Conservation (phyloP, 139 green algal species). For the Coccomyxa sp. region DNA sequence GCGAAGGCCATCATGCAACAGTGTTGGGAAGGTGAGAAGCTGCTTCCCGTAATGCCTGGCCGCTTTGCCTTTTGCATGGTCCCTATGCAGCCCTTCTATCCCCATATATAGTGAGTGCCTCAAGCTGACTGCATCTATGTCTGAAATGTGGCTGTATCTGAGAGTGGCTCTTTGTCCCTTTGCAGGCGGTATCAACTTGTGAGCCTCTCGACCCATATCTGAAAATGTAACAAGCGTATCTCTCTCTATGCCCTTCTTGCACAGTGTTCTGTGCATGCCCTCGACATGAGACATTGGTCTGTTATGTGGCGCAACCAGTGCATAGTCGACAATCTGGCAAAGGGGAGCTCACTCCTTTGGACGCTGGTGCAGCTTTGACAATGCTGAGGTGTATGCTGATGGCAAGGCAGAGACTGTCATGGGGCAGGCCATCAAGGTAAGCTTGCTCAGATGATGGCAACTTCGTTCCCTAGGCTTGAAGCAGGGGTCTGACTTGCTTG, state of each 20-base stretch:
- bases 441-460: conserved; percentile 5
- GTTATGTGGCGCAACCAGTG: too few relatives aligned
- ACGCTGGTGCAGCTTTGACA: conserved; percentile 70
- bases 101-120: too few relatives aligned
- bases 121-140: too few relatives aligned
- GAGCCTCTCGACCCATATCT: background rate
- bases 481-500: too few relatives aligned
- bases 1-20: conserved; percentile 38
- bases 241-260: background rate
- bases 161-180: too few relatives aligned
- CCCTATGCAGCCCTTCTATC: too few relatives aligned
- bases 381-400: conserved; percentile 78
- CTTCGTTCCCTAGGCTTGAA: too few relatives aligned
- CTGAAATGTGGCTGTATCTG: too few relatives aligned
- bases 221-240: background rate
- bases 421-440: conserved; percentile 68
- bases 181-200: background rate
- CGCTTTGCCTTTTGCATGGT: background rate
- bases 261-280: background rate
- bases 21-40: conserved; percentile 53
- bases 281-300: too few relatives aligned
- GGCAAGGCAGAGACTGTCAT: conserved; percentile 79
- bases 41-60: conserved; percentile 51
- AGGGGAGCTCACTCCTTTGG: too few relatives aligned
- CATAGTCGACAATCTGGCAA: too few relatives aligned